A percentile compares a stretch with the other conserved stretches of the same genome.
Conservation (phyloP, 768 basidiomycete genomes). For the Suillus paluster region DNA sequence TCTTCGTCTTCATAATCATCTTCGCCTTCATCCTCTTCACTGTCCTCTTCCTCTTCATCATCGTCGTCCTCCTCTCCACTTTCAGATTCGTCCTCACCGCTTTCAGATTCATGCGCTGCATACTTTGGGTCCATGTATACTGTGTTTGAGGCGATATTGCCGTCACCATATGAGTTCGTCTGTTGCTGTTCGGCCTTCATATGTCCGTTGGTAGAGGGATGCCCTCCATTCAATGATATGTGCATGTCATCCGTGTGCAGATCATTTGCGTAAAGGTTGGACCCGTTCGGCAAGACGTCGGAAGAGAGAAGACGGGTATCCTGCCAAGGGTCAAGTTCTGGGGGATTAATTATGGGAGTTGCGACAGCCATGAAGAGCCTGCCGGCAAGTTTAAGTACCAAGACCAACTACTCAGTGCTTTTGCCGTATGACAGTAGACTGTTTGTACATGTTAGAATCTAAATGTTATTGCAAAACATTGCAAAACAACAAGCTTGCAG, state of each 20-base stretch:
- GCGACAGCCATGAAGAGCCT: neutral
- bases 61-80: slow-evolving; percentile 6
- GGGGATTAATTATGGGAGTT: neutral
- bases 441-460: slow-evolving; percentile 1
- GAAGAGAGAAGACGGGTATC: neutral
- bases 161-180: neutral
- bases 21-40: slow-evolving; percentile 48
- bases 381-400: neutral
- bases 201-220: slow-evolving; percentile 23
- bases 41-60: slow-evolving; percentile 23
- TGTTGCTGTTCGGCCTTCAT: slow-evolving; percentile 3
- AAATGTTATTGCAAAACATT: neutral
- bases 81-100: slow-evolving; percentile 2
- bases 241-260: neutral
- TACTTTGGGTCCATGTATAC: slow-evolving; percentile 14
- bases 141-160: slow-evolving; percentile 12
- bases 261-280: neutral
- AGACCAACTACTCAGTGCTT: neutral
- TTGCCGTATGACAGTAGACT: neutral
- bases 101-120: slow-evolving; percentile 7
- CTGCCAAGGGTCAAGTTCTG: slow-evolving; percentile 1
- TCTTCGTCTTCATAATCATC: slow-evolving; percentile 71
- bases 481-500: neutral
- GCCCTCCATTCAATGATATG: neutral
- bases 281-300: neutral